A percentile compares a stretch with the other conserved stretches of the same genome.
These are phyloP conservation scores for Magnolia kwangsiensis DNA, from an alignment of 164 flowering plant species.

Conservation along the genomic window DNA sequence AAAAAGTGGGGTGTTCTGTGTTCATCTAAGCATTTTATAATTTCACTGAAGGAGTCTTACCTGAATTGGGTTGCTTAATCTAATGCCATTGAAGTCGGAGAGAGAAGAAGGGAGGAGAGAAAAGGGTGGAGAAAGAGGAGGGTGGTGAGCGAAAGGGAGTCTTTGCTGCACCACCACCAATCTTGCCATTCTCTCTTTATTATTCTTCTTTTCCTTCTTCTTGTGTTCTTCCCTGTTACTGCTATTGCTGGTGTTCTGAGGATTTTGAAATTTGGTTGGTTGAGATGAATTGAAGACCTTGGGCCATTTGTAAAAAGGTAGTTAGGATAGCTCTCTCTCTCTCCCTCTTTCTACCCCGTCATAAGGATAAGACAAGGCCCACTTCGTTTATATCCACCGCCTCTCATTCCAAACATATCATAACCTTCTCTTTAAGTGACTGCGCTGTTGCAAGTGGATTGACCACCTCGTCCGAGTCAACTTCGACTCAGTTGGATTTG, in stretches of 20 bases:
- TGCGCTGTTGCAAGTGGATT: background rate
- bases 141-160: slow-evolving; percentile 26
- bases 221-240: background rate
- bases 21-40: background rate
- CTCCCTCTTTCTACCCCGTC: background rate
- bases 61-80: slow-evolving; percentile 51
- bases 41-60: slow-evolving; percentile 24
- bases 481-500: background rate
- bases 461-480: background rate
- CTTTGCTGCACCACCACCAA: slow-evolving; percentile 52
- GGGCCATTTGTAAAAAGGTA: background rate
- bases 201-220: background rate
- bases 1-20: background rate
- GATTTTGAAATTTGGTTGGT: slow-evolving; percentile 1
- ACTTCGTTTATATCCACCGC: slow-evolving; percentile 39
- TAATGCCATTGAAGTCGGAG: slow-evolving; percentile 75
- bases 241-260: background rate
- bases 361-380: slow-evolving; percentile 51
- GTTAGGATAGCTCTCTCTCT: background rate
- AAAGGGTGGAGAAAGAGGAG: slow-evolving; percentile 24
- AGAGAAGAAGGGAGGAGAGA: slow-evolving; percentile 60
- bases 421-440: background rate
- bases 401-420: slow-evolving; percentile 28
- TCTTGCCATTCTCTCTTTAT: slow-evolving; percentile 47
- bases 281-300: slow-evolving; percentile 1